Evolutionary conservation across 495 filamentous ascomycete genomes (phyloP).

Genomic region (Umbilicaria muhlenbergii): DNA sequence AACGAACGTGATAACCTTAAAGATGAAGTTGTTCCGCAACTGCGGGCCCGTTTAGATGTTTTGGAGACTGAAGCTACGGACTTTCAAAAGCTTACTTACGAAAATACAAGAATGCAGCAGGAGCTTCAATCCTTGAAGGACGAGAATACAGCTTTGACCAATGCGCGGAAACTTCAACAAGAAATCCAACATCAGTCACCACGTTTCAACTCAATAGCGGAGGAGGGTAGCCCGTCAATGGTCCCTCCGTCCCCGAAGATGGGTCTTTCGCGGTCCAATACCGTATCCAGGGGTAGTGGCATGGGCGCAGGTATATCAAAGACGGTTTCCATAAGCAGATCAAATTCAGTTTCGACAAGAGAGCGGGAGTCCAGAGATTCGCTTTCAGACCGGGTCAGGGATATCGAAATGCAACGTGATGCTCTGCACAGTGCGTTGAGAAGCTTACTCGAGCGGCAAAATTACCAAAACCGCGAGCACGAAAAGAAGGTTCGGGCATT

Average conservation of each 20-base stretch:
- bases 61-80: conserved; percentile 53
- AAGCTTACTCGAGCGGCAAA: conserved; percentile 75
- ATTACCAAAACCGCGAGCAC: conserved; percentile 64
- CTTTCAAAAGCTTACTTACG: conserved; percentile 52
- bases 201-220: conserved; percentile 47
- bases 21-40: conserved; percentile 66
- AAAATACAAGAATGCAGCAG: conserved; percentile 64
- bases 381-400: conserved; percentile 72
- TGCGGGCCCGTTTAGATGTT: conserved; percentile 60
- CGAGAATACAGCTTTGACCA: conserved; percentile 45
- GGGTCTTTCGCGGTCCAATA: conserved; percentile 46
- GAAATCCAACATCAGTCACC: conserved; percentile 34
- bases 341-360: conserved; percentile 47
- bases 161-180: conserved; percentile 35
- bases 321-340: conserved; percentile 28
- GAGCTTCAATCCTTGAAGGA: conserved; percentile 45
- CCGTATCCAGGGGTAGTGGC: conserved; percentile 32
- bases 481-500: conserved; percentile 58
- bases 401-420: conserved; percentile 86
- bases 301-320: conserved; percentile 26
- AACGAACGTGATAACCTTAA: conserved; percentile 86
- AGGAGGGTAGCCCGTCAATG: conserved; percentile 29
- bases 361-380: conserved; percentile 49
- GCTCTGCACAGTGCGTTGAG: conserved; percentile 74
- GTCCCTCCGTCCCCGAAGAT: conserved; percentile 18